A percentile compares a stretch with the other conserved stretches of the same genome.
Conservation (phyloP, 2,329 filamentous ascomycete genomes). For the Apiospora aurea region DNA sequence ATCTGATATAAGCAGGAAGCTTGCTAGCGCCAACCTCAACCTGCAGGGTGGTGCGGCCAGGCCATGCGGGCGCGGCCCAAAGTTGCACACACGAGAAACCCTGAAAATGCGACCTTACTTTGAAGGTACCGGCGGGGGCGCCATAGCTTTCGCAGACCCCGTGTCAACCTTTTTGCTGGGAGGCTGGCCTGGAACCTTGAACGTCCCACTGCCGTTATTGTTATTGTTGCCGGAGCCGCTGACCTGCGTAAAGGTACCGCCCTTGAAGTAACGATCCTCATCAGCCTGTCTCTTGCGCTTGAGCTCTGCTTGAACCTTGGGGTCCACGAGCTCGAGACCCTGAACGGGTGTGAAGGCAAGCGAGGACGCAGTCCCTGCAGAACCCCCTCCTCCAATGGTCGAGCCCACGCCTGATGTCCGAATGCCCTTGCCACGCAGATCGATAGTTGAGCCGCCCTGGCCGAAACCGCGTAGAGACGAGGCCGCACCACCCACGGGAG, state of each 20-base stretch:
- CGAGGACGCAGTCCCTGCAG: slow-evolving; percentile 79
- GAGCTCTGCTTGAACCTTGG: slow-evolving; percentile 87
- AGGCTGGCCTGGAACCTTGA: slow-evolving; percentile 84
- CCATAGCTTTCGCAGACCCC: slow-evolving; percentile 60
- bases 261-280: slow-evolving; percentile 95
- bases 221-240: slow-evolving; percentile 43
- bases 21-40: neutral
- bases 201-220: slow-evolving; percentile 54
- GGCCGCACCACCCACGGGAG: slow-evolving; percentile 70
- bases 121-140: slow-evolving; percentile 37
- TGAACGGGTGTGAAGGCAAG: slow-evolving; percentile 95
- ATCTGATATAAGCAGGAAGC: neutral
- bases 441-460: slow-evolving; percentile 68
- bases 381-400: slow-evolving; percentile 63
- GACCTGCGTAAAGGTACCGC: slow-evolving; percentile 94
- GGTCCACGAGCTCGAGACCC: slow-evolving; percentile 93
- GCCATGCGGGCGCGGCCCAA: neutral
- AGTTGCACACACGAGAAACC: neutral
- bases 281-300: slow-evolving; percentile 91
- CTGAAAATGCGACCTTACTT: slow-evolving; percentile 33
- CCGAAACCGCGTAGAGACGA: slow-evolving; percentile 84
- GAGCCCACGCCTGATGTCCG: slow-evolving; percentile 80
- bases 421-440: slow-evolving; percentile 79
- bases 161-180: slow-evolving; percentile 76
- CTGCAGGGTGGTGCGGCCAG: neutral